Evolutionary conservation across 2,329 filamentous ascomycete genomes (phyloP), one percentile per base, ranked within the genome.

Genomic region (Scedosporium minutisporum): DNA sequence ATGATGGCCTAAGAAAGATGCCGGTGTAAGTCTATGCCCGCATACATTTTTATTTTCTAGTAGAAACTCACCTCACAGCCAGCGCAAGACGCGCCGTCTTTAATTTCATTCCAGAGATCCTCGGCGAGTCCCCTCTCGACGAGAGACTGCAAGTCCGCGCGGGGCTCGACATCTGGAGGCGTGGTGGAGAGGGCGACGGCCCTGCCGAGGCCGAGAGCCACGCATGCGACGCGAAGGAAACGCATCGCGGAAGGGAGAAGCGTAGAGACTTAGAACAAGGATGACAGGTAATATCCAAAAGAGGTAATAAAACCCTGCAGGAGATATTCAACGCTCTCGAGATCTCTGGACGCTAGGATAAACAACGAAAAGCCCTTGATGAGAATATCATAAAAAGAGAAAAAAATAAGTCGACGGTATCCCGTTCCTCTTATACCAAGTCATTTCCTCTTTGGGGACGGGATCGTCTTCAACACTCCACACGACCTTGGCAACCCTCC

Each of bases 1-100:
- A 80, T 68, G 12, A 78, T 66, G 27, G 69, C 65, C 71, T 74
- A 51, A 18, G 12, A n/a, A 10, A 14, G 42, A n/a, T 21, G 12
- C 18, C 16, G n/a, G 12, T 59, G 18, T 51, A 48, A 53, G 14
- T 44, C 10, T 44, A 65, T 16, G 66, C 62, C 58, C 42, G 14
- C 29, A 4, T 21, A 14, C 14, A 14, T 63, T 63, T 18, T 64
- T 60, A 0, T 63, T 65, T 58, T 66, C 63, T 42, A n/a, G n/a
- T n/a, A n/a, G n/a, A 29, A 23, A 59, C 66, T 25, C 46, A 72
- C 70, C 66, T 70, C 65, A 58, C 69, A 71, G 38, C 65, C 68
- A 10, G 63, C 57, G 55, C 71, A 72, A 5, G 67, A 66, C 1
- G 68, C 64, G 6, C 61, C 66, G 38, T 65, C 60, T 62, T 71